Conservation (phyloP, 108 stramenopile species). For the Skeletonema potamos region DNA sequence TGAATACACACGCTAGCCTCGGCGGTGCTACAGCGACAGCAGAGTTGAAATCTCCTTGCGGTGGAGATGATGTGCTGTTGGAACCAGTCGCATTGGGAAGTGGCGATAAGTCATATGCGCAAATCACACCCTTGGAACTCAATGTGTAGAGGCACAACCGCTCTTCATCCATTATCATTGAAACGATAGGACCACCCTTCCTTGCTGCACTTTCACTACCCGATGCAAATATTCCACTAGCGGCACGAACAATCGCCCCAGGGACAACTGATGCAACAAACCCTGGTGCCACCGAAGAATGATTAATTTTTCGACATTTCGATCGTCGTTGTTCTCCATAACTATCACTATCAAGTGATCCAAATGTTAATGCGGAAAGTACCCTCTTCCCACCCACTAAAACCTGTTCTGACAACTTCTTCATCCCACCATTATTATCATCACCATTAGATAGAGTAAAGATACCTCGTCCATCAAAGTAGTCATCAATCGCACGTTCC, state of each 20-base stretch:
- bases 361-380: constrained; percentile 51
- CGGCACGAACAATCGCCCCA: constrained; percentile 50
- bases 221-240: constrained; percentile 54
- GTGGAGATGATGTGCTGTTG: too few species aligned
- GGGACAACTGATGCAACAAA: constrained; percentile 57
- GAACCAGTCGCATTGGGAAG: constrained; percentile 4
- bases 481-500: constrained; percentile 39
- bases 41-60: background rate
- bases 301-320: constrained; percentile 85
- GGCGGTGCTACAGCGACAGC: constrained; percentile 17
- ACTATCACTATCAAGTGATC: constrained; percentile 22
- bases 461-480: constrained; percentile 41
- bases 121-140: constrained; percentile 71
- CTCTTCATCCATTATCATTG: constrained; percentile 69
- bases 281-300: constrained; percentile 49
- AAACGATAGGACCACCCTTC: constrained; percentile 74
- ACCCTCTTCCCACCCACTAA: constrained; percentile 56
- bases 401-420: background rate
- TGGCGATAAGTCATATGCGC: constrained; percentile 65
- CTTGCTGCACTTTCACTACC: constrained; percentile 45
- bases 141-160: constrained; percentile 75
- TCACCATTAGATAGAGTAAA: background rate
- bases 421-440: background rate
- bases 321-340: constrained; percentile 41
- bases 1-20: constrained; percentile 55